Conservation (phyloP, 2,329 filamentous ascomycete genomes). For the Onygenales sp. region DNA sequence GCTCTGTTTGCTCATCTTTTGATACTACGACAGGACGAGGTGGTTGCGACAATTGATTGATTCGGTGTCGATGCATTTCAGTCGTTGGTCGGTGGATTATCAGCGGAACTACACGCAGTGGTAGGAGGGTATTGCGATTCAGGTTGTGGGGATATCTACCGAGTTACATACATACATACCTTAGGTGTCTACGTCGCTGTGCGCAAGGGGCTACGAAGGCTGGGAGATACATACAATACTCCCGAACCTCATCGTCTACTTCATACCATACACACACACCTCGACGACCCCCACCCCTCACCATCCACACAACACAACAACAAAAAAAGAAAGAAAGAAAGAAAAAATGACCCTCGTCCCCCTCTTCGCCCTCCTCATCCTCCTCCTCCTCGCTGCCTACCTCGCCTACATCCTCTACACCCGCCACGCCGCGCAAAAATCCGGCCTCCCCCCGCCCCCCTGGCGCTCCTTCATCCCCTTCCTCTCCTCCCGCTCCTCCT, state of each 20-base stretch:
- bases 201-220: slow-evolving; percentile 39
- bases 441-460: slow-evolving; percentile 65
- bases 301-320: slow-evolving; percentile 25
- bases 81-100: too few species aligned
- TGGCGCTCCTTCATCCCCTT: slow-evolving; percentile 61
- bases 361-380: slow-evolving; percentile 63
- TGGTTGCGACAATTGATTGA: too few species aligned
- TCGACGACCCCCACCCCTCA: not conserved
- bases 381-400: slow-evolving; percentile 49
- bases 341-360: slow-evolving; percentile 13
- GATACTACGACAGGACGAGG: too few species aligned
- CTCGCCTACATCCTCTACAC: slow-evolving; percentile 62
- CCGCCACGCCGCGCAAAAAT: slow-evolving; percentile 60
- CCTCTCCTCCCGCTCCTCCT: slow-evolving; percentile 35
- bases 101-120: too few species aligned
- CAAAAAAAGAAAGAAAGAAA: not conserved
- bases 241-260: too few species aligned
- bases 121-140: too few species aligned
- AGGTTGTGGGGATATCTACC: not conserved
- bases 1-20: too few species aligned
- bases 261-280: not conserved
- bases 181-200: slow-evolving; percentile 14
- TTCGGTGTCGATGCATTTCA: too few species aligned
- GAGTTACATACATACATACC: not conserved
- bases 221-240: too few species aligned